Percentiles rank a stretch among this genome's conserved stretches.
These are phyloP conservation scores for Porphyrellus cyaneotinctus DNA, from an alignment of 768 basidiomycete genomes.

Conservation along the genomic window DNA sequence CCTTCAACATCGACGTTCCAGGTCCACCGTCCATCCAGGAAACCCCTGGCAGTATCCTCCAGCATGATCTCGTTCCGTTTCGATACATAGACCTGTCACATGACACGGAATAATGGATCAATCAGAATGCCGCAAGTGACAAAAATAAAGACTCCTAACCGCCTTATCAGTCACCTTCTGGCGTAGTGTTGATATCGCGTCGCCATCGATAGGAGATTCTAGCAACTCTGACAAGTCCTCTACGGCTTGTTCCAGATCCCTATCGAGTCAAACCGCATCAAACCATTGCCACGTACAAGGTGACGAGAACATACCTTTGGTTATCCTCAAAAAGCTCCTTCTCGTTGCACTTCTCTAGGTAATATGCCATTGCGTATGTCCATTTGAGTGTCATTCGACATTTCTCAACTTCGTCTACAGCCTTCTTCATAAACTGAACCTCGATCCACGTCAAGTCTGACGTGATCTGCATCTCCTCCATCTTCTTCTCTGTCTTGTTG, in stretches of 20 bases:
- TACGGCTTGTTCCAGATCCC: constrained; percentile 91
- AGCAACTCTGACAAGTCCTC: constrained; percentile 92
- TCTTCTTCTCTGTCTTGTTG: constrained; percentile 97
- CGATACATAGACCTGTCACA: constrained; percentile 79
- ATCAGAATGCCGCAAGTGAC: background rate
- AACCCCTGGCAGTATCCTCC: constrained; percentile 91
- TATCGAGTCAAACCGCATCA: constrained; percentile 24
- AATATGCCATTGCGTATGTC: constrained; percentile 99
- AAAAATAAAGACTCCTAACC: constrained; percentile 39
- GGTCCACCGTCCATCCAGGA: constrained; percentile 78
- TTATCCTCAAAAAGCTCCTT: constrained; percentile 98
- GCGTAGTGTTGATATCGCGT: constrained; percentile 73
- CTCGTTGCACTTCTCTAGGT: constrained; percentile 83
- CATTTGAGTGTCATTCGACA: constrained; percentile 96
- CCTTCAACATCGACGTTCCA: constrained; percentile 76
- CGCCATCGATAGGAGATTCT: constrained; percentile 87
- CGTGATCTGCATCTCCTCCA: constrained; percentile 98
- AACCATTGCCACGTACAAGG: background rate
- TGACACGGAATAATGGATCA: background rate
- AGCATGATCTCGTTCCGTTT: constrained; percentile 94
- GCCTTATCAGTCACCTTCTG: constrained; percentile 97
- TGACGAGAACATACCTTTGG: constrained; percentile 57
- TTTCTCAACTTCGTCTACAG: constrained; percentile 86
- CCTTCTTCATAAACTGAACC: constrained; percentile 98
- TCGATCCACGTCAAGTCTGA: constrained; percentile 97